These are phyloP conservation scores for Rhizophagus clarus DNA, from an alignment of 192 early-diverging fungal genomes.

Conservation along the genomic window DNA sequence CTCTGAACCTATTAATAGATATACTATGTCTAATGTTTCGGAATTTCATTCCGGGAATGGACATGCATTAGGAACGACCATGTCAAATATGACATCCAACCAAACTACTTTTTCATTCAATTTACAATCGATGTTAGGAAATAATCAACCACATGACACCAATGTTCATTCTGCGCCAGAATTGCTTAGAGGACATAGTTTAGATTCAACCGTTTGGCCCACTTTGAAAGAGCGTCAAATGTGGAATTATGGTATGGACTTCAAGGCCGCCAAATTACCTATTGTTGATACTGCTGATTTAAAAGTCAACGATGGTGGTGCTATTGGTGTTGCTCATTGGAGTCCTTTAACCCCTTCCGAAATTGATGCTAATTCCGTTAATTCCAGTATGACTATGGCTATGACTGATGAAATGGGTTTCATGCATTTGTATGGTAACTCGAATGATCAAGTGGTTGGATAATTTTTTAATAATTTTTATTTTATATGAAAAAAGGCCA, in stretches of 20 bases:
- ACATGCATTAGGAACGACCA: conserved; percentile 7
- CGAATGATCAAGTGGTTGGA: conserved; percentile 24
- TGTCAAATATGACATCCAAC: not conserved
- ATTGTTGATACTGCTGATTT: conserved; percentile 3
- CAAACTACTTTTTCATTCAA: conserved; percentile 9
- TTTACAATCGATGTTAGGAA: not conserved
- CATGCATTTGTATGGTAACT: conserved; percentile 13
- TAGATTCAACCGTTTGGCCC: conserved; percentile 23
- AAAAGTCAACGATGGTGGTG: conserved; percentile 3
- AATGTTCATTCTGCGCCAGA: conserved; percentile 12
- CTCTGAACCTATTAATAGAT: conserved; percentile 28
- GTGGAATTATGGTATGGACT: conserved; percentile 26
- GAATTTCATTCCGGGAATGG: conserved; percentile 7
- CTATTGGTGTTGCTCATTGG: conserved; percentile 17
- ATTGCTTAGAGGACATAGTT: conserved; percentile 7
- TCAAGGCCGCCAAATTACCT: conserved; percentile 17
- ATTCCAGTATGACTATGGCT: conserved; percentile 11
- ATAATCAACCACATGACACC: conserved; percentile 5
- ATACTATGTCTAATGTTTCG: conserved; percentile 5
- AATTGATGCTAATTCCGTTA: not conserved
- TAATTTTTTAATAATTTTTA: conserved; percentile 1
- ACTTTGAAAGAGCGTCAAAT: conserved; percentile 18
- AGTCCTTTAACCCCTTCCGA: conserved; percentile 1
- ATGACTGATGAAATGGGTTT: conserved; percentile 17
- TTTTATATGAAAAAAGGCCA: conserved; percentile 12